Base-by-base conservation (phyloP, 2,329 filamentous ascomycete species). In the Cytospora schulzeri region DNA sequence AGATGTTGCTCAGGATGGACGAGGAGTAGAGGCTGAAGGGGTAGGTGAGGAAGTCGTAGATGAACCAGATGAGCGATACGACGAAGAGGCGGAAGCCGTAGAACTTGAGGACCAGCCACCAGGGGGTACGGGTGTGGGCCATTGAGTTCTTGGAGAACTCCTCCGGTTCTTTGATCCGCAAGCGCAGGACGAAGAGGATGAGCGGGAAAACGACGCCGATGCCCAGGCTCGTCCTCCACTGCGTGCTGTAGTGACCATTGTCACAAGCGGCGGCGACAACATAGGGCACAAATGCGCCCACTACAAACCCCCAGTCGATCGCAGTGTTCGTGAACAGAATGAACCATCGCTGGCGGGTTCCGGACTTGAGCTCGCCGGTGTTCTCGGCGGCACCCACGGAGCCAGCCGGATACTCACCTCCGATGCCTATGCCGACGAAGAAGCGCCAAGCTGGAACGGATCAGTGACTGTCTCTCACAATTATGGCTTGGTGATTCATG, bases 271-370 rank as follows among this genome's bases (percentile, higher is more conserved):
- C 83, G 0, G 84, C 83, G 22, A 86, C 81, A 41, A 85, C 79
- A 38, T 84, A 66, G 28, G 65, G 65, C 4, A 66, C 62, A 48
- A 66, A 66, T 33, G 65, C 88, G 11, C 91, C 88, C 62, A 94
- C 81, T 1, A 96, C 90, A 69, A 96, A 97, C 0, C 91, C 69
- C 72, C 77, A 85, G 73, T 96, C 91, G 66, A 96, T 96, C 81
- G 93, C 91, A 28, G 90, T 87, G 76, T 96, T 96, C 55, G 91
- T 96, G 76, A 95, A 96, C 68, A 96, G 82, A 70, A 94, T 91
- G 73, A 93, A 97, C 92, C 92, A 96, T 48, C 90, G 83, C 73
- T 97, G 94, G n/a, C 93, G 83, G 19, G 90, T 89, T 14, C 93
- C 93, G 19, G 78, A 76, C 75, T 92, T 92, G 65, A 97, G 81